These are phyloP conservation scores for Solanum tarijense DNA, from an alignment of 257 asterid genomes.

Conservation along the genomic window DNA sequence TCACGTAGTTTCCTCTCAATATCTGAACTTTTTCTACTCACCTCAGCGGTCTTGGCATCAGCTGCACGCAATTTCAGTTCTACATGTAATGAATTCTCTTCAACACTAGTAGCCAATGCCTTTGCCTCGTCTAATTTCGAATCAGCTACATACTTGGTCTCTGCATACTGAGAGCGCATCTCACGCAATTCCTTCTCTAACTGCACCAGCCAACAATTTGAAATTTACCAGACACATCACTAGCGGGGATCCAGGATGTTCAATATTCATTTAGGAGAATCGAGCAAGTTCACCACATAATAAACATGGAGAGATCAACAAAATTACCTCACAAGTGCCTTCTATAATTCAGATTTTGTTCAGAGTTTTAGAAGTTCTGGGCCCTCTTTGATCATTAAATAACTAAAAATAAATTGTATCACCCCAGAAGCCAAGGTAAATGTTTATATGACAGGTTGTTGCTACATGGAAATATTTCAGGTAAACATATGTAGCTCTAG, in stretches of 20 bases:
- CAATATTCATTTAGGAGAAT: background rate
- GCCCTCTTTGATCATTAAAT: background rate
- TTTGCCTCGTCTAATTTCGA: constrained; percentile 55
- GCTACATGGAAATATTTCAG: background rate
- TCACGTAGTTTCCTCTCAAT: constrained; percentile 65
- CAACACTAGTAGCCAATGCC: constrained; percentile 67
- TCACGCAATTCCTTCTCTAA: constrained; percentile 78
- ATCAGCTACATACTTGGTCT: constrained; percentile 81
- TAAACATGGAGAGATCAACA: background rate
- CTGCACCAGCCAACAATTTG: constrained; percentile 28
- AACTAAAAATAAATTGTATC: background rate
- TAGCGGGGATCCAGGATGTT: background rate
- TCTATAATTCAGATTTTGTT: background rate
- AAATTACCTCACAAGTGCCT: background rate
- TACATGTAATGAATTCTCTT: constrained; percentile 81
- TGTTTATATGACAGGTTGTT: background rate
- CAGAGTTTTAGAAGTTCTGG: background rate
- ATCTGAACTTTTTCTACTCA: constrained; percentile 81
- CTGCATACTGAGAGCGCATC: constrained; percentile 89
- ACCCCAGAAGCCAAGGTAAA: background rate
- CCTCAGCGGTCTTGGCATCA: constrained; percentile 90
- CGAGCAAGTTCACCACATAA: background rate
- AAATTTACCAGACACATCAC: background rate
- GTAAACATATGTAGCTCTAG: background rate
- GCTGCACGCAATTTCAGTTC: constrained; percentile 80